Evolutionary conservation across 2,329 filamentous ascomycete species (phyloP), one percentile per base, ranked within the genome.

Genomic region (Cadophora malorum): DNA sequence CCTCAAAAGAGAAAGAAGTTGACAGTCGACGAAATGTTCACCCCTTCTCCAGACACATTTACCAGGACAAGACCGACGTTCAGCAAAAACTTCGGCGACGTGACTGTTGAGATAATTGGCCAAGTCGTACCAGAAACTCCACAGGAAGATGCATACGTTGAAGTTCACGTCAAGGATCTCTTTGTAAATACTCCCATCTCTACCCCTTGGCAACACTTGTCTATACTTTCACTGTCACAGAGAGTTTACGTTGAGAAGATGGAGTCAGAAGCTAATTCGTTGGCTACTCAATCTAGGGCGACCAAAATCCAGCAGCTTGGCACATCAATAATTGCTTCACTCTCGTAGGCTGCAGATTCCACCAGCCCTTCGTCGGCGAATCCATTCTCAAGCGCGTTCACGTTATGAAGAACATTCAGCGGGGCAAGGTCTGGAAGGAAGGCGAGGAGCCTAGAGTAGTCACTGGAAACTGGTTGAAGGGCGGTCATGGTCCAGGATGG

Each of bases 81-180:
- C 12, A 14, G 35, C 8, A 38, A 38, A 9, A 38, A 9, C 2
- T 38, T 38, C 9, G 35, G 35, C 4, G 12, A 38, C 7, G 35
- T 38, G 35, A 38, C 35, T 10, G 35, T 38, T 38, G 35, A 38
- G 7, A 38, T 38, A 9, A 38, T 9, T 7, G 35, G 35, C 7
- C 35, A 38, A 9, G 12, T 10, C 4, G 35, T 45, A 45, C 41
- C 41, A 16, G 14, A 45, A 6, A 16, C 41, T 6, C 41, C 16
- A 45, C 7, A 55, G 12, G 47, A 38, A 31, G 38, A 35, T n/a
- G 31, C 25, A 14, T 63, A 55, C 10, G 31, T 63, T 25, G 61
- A 63, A 49, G 49, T 63, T 16, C 61, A 63, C 23, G 47, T 50
- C 6, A 63, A 38, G 49, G 61, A 63, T 63, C n/a, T 55, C 28